A percentile compares a stretch with the other conserved stretches of the same genome.
These are phyloP conservation scores for Fusarium sp. DNA, from an alignment of 2,329 filamentous ascomycete genomes.

Conservation along the genomic window DNA sequence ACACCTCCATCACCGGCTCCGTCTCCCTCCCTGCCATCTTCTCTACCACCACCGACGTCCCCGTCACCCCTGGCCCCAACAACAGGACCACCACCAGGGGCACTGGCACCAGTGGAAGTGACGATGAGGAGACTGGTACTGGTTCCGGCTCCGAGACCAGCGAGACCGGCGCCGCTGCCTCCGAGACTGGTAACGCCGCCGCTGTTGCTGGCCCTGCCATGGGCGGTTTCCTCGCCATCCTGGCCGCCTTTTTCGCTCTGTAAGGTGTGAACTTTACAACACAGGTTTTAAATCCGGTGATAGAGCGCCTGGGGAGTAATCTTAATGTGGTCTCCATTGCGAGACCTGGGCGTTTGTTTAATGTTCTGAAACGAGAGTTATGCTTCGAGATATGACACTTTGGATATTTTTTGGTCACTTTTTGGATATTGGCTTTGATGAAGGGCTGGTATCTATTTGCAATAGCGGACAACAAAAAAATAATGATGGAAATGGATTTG, in stretches of 20 bases:
- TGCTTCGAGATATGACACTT: not conserved
- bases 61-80: slow-evolving; percentile 20
- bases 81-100: slow-evolving; percentile 26
- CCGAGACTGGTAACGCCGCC: slow-evolving; percentile 27
- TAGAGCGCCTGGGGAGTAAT: not conserved
- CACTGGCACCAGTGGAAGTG: slow-evolving; percentile 9
- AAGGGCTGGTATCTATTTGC: not conserved
- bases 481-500: not conserved
- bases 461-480: not conserved
- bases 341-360: slow-evolving; percentile 18
- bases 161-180: slow-evolving; percentile 24
- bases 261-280: slow-evolving; percentile 32
- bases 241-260: slow-evolving; percentile 49
- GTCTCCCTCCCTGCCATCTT: slow-evolving; percentile 30
- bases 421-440: not conserved
- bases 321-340: not conserved
- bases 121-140: not conserved
- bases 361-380: slow-evolving; percentile 4
- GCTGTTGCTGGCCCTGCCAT: slow-evolving; percentile 43
- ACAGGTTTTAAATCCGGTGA: not conserved
- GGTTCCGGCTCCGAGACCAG: not conserved
- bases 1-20: slow-evolving; percentile 2
- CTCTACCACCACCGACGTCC: slow-evolving; percentile 19
- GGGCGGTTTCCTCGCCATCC: slow-evolving; percentile 45
- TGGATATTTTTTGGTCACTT: not conserved